phyloP scores from a whole-genome alignment of 208 protist species.

The Acanthamoeba royreba region DNA sequence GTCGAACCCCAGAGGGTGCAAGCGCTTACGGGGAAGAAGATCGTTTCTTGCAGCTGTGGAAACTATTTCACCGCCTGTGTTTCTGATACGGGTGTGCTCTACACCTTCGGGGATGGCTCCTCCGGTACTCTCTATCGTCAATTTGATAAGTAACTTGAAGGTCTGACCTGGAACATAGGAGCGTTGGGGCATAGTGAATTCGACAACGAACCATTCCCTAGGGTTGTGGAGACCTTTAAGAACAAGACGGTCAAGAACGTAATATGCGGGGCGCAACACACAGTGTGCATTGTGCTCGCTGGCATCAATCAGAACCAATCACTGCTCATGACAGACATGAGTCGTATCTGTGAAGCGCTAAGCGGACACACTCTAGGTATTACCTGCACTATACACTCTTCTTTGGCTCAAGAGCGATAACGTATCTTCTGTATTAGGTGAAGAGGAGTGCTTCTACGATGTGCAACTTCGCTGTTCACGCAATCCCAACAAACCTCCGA shows the following conservation, averaged over 20 bases:
- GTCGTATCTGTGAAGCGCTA: neutral
- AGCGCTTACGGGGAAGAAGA: conserved; percentile 4
- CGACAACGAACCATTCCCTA: neutral
- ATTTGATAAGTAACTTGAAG: neutral
- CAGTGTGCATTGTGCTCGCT: neutral
- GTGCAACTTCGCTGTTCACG: neutral
- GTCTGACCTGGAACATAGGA: neutral
- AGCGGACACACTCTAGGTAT: neutral
- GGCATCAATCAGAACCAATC: neutral
- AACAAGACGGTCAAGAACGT: conserved; percentile 12
- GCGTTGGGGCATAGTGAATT: neutral
- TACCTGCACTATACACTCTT: neutral
- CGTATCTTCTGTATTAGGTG: neutral
- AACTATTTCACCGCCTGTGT: neutral
- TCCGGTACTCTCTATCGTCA: neutral
- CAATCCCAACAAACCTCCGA: neutral
- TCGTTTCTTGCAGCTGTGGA: neutral
- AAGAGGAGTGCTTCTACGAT: conserved; percentile 2
- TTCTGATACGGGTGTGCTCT: neutral
- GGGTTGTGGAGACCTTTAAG: neutral
- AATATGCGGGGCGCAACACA: neutral
- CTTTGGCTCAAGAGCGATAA: neutral
- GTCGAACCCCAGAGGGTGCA: neutral
- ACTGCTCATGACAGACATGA: neutral
- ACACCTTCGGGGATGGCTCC: neutral